These are phyloP conservation scores for Jacaranda mimosifolia DNA, from an alignment of 257 asterid genomes.

Conservation along the genomic window DNA sequence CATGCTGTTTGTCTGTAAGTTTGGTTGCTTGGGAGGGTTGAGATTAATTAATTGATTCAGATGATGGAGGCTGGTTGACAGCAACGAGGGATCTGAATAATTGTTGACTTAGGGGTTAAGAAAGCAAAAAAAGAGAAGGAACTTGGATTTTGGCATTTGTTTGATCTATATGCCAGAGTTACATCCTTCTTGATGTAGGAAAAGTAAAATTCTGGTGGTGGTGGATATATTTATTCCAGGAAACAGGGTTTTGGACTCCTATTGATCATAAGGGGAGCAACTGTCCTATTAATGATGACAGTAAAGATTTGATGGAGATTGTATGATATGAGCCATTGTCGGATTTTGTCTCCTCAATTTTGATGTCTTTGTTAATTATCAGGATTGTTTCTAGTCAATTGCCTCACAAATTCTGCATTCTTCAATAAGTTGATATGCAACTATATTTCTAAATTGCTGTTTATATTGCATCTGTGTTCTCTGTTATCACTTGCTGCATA, in stretches of 20 bases:
- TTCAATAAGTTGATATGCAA: not conserved
- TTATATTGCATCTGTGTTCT: not conserved
- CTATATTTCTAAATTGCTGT: not conserved
- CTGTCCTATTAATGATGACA: not conserved
- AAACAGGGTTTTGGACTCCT: not conserved
- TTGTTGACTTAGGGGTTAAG: not conserved
- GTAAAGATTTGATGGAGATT: not conserved
- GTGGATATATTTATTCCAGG: not conserved
- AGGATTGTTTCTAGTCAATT: not conserved
- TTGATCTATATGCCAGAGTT: not conserved
- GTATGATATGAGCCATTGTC: not conserved
- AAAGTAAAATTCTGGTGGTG: not conserved
- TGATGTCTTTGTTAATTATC: conserved; percentile 3
- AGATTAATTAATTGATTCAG: too few relatives aligned
- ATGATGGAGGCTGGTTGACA: too few relatives aligned
- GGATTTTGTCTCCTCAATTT: not conserved
- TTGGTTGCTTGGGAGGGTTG: not conserved
- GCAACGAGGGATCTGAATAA: not conserved
- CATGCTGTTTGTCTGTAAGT: not conserved
- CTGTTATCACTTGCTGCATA: not conserved
- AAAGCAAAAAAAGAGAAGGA: not conserved
- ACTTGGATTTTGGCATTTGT: not conserved
- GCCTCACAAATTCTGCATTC: not conserved
- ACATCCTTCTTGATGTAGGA: not conserved
- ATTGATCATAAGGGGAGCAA: not conserved